Evolutionary conservation across 1,284 basidiomycete genomes (phyloP), one percentile per base, ranked within the genome.

Genomic region (Phlebopus sp.): DNA sequence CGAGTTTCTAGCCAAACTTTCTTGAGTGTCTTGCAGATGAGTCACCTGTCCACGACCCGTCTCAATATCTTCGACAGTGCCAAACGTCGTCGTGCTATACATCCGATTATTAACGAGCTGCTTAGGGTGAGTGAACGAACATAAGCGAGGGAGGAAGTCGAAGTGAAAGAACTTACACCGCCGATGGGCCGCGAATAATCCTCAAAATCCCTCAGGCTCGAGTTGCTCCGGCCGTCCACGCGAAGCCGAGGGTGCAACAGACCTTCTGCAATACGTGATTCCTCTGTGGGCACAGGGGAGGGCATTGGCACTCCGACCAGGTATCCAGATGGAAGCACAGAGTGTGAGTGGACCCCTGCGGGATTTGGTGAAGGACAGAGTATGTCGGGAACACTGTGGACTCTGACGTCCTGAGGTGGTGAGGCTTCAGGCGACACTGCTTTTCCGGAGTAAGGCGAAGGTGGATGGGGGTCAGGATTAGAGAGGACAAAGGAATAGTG

Each of bases 171-270:
- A 46, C 73, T 62, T 14, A 74, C 73, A 35, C 68, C 72, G 30
- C 64, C 68, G 19, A 74, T 74, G 2, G 73, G 72, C 42, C 72
- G 60, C 8, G 72, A 72, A 46, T 74, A 74, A 44, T 74, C 72
- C 52, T 72, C 64, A 43, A 75, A 71, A 51, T 75, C 72, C 46
- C 64, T 55, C 50, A 74, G 57, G 51, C 73, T 75, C 17, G 66
- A 60, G 13, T 61, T 57, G 37, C 73, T 73, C 44, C 44, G 47
- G 42, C 68, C 69, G 11, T 64, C 66, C 0, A 49, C 53, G 25
- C 44, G 54, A 34, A 68, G 50, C 4, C 62, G 57, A 4, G 73
- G 72, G 42, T 74, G 68, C 27, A 74, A 60, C 35, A 75, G 60
- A 14, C 72, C 72, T 17, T 73, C 72, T 2, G 53, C 59, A 27